Conservation (phyloP, 805 yeast species). For the Starmerella lactis-condensi region DNA sequence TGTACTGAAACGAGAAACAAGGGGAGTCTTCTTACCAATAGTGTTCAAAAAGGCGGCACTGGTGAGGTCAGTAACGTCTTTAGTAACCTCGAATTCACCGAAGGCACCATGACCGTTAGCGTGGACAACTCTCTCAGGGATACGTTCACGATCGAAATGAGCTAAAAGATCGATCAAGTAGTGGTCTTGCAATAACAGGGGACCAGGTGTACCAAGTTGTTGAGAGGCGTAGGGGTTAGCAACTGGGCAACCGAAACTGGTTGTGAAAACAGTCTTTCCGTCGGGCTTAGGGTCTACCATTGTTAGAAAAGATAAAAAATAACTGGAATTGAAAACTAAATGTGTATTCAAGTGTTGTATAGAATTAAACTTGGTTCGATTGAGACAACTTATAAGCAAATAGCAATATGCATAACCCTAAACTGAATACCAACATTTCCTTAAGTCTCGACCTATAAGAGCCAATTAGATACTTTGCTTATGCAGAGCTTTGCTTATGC, state of each 20-base stretch:
- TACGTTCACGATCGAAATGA: slow-evolving; percentile 44
- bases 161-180: slow-evolving; percentile 38
- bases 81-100: slow-evolving; percentile 41
- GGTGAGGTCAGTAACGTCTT: slow-evolving; percentile 35
- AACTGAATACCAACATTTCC: too few species aligned
- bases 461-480: too few species aligned
- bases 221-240: slow-evolving; percentile 38
- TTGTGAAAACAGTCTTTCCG: slow-evolving; percentile 24
- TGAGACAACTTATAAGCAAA: too few species aligned
- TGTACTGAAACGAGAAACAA: slow-evolving; percentile 41
- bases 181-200: slow-evolving; percentile 39
- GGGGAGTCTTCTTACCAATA: slow-evolving; percentile 64
- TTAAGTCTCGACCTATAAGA: too few species aligned
- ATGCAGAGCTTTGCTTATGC: too few species aligned
- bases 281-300: slow-evolving; percentile 13
- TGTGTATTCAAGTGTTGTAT: too few species aligned
- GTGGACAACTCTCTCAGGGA: slow-evolving; percentile 50
- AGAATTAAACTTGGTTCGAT: too few species aligned
- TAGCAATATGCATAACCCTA: too few species aligned
- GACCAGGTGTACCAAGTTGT: slow-evolving; percentile 38
- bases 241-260: slow-evolving; percentile 39
- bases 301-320: too few species aligned
- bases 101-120: slow-evolving; percentile 50
- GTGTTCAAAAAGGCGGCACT: slow-evolving; percentile 37
- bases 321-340: too few species aligned